Base-by-base conservation (phyloP, 1,139 yeast genomes). In the Tardiomyces blankii region DNA sequence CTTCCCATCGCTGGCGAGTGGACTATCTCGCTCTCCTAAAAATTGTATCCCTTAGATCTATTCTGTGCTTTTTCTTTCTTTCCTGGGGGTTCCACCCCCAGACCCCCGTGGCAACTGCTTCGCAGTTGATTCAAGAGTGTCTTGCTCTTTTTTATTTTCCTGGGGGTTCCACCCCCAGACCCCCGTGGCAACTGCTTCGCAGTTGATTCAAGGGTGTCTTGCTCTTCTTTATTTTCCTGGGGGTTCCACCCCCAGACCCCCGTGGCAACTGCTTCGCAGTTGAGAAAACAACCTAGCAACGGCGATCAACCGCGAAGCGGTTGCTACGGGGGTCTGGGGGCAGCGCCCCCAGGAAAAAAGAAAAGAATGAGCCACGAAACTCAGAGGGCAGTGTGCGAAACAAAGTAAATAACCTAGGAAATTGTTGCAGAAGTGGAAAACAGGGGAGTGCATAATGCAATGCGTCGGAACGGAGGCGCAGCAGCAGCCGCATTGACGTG, bases 1-100 rank as follows among this genome's bases (percentile, higher is more conserved):
- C 67, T 83, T 43, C 51, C 58, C 11, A 61, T 82, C 42, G 72
- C 72, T 47, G 49, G 64, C n/a, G 65, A 66, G 38, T 84, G 87
- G 86, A 57, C 52, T 13, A 62, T 78, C 40, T 46, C 49, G 2
- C 39, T 51, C 8, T 18, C 38, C 13, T 48, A 45, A 25, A 16
- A 30, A n/a, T n/a, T n/a, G n/a, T 30, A 9, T 30, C 4, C 33
- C 16, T 9, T n/a, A 13, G 33, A 13, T 13, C 3, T 13, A 9
- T 8, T 8, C 8, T 27, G 8, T 27, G 30, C 12, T 27, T n/a
- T n/a, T n/a, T n/a, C n/a, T n/a, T 7, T 21, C 7, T 21, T 21
- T 21, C 25, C 25, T 21, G 25, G 25, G 25, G 25, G 25, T 4
- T 3, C n/a, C 25, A 21, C 25, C 32, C 32, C 13, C 32, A 13